Evolutionary conservation across 1,284 basidiomycete genomes (phyloP), one percentile per base, ranked within the genome.

Genomic region (Fomes fomentarius): DNA sequence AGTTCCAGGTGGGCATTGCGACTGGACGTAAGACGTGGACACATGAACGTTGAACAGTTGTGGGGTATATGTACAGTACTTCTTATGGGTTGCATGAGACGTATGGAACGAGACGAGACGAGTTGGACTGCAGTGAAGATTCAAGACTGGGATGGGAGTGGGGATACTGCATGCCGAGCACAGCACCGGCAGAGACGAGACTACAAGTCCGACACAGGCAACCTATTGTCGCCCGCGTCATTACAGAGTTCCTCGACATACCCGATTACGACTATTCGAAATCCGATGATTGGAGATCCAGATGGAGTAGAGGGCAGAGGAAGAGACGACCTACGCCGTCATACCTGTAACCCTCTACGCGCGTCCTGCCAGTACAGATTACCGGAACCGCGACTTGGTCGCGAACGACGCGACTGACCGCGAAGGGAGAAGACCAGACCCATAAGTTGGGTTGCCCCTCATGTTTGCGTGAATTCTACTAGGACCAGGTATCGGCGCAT

Each of bases 311-410:
- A 8, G 4, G 35, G n/a, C 14, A 37, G 15, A 37, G 15, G 46
- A 31, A 40, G 15, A 37, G 30, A 33, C 50, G 57, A 19, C 58
- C 58, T 60, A 48, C 34, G 37, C 46, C 58, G 49, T 54, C 28
- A 19, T 17, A 43, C 42, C 15, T 11, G 12, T 15, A 11, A 22
- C 11, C 11, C 30, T 11, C 4, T 21, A 2, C 2, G 21, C 6
- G 30, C 8, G 31, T 25, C 12, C 10, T 19, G 8, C 10, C 9
- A 6, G 14, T 2, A 30, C 21, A 6, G 25, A 15, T 17, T 55
- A 64, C 39, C 61, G 65, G 30, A 65, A 38, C 5, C 61, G 46
- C 24, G 46, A 50, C 21, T 37, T 41, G n/a, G 50, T 50, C 26
- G 30, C 15, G 24, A 41, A 40, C 17, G 40, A 43, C 30, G 46